Base-by-base conservation (phyloP, 257 asterid genomes). In the Jaltomata sinuosa region DNA sequence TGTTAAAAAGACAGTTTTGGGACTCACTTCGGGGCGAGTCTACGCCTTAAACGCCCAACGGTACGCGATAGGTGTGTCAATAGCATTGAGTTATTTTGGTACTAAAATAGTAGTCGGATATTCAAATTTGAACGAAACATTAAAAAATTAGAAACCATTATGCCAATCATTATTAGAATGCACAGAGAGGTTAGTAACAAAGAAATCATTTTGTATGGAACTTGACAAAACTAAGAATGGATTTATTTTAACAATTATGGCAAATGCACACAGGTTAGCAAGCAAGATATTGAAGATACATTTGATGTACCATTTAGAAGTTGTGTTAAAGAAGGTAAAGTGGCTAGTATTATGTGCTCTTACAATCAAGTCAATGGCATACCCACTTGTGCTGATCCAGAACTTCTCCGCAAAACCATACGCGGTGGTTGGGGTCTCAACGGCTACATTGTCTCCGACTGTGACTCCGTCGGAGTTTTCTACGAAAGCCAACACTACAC, bases 331-430 rank as follows among this genome's bases (percentile, higher is more conserved):
- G 93, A 93, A 67, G 98, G 98, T 57, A 89, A 95, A 25, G 98
- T 92, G 11, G 98, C 97, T 21, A 95, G 98, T 88, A 95, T 95
- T 40, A 95, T 93, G 98, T 95, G 98, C 59, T 95, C 98, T 49
- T 95, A 93, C 91, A 95, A 95, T 87, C 97, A 93, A 88, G 98
- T 95, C 45, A 95, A 95, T 50, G 98, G 98, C 78, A 19, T 92
- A 25, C 97, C 98, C 0, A 89, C 97, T 31, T 95, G 98, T 74
- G 98, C 98, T 5, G 98, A 95, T 64, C 97, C 97, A 19, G 76
- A 84, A 67, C 93, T 95, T 52, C 96, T 95, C 52, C 90, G 90
- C 8, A 89, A 89, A 69, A 93, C 94, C 0, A 84, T 93, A 0
- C 91, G 98, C 11, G 98, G 96, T 14, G 92, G 91, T 45, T 95